Evolutionary conservation across 768 basidiomycete genomes (phyloP).

Genomic region (Amyloporia xantha): DNA sequence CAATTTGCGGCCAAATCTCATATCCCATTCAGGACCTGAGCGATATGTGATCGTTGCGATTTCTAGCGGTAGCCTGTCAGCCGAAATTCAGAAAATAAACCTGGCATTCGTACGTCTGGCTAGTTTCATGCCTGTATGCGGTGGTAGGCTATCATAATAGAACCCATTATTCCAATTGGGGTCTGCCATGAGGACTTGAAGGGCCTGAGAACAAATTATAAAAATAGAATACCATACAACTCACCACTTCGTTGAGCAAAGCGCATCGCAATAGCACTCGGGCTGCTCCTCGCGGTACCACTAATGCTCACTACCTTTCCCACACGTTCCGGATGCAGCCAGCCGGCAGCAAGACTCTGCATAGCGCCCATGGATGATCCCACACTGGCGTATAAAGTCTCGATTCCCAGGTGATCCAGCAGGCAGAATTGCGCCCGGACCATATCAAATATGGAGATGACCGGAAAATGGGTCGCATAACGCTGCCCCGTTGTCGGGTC

Average conservation of each 20-base stretch:
- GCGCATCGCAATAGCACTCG: slow-evolving; percentile 91
- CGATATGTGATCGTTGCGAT: slow-evolving; percentile 99
- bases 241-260: slow-evolving; percentile 93
- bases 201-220: neutral
- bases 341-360: slow-evolving; percentile 95
- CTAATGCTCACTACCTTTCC: slow-evolving; percentile 91
- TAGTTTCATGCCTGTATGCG: slow-evolving; percentile 97
- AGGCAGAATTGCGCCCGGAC: slow-evolving; percentile 86
- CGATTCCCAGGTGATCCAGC: slow-evolving; percentile 76
- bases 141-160: slow-evolving; percentile 93
- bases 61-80: slow-evolving; percentile 49
- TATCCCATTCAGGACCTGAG: slow-evolving; percentile 98
- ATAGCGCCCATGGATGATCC: slow-evolving; percentile 97
- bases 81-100: too few species aligned
- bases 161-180: slow-evolving; percentile 99
- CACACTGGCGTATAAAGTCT: slow-evolving; percentile 87
- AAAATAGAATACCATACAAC: slow-evolving; percentile 24
- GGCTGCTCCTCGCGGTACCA: slow-evolving; percentile 88
- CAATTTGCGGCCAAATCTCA: slow-evolving; percentile 86
- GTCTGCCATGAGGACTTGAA: slow-evolving; percentile 95
- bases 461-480: slow-evolving; percentile 89
- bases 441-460: slow-evolving; percentile 96
- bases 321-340: slow-evolving; percentile 85
- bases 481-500: slow-evolving; percentile 61
- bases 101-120: slow-evolving; percentile 68